Evolutionary conservation across 768 basidiomycete genomes (phyloP).

Genomic region (Mrakia hoshinonis): DNA sequence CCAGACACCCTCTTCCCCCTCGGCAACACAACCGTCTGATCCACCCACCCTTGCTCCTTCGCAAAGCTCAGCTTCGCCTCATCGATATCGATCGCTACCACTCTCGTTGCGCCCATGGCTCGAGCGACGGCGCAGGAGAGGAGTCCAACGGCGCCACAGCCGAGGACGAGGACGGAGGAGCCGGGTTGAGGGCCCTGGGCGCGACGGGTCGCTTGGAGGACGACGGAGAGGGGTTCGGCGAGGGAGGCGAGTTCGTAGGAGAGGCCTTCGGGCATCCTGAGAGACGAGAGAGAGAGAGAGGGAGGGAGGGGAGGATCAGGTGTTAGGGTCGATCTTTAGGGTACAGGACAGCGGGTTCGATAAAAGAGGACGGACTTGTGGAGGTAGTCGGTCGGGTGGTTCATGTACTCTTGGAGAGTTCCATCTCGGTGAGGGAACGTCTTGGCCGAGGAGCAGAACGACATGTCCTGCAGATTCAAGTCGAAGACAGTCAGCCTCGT

Average conservation of each 20-base stretch:
- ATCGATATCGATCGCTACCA: conserved; percentile 67
- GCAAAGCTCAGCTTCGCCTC: conserved; percentile 70
- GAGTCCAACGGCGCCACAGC: conserved; percentile 87
- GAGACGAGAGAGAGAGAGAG: neutral
- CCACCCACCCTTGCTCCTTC: conserved; percentile 62
- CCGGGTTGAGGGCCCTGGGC: conserved; percentile 47
- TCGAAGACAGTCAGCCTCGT: neutral
- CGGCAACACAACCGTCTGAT: conserved; percentile 60
- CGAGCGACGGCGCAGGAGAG: conserved; percentile 51
- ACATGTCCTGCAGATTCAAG: conserved; percentile 43
- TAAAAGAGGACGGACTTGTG: conserved; percentile 56
- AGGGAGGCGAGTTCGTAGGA: conserved; percentile 74
- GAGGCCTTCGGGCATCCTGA: conserved; percentile 57
- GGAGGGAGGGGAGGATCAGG: conserved; percentile 11
- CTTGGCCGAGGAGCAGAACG: conserved; percentile 82
- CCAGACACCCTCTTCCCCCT: conserved; percentile 51
- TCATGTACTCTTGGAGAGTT: conserved; percentile 76
- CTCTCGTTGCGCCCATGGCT: conserved; percentile 46
- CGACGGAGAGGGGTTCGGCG: conserved; percentile 88
- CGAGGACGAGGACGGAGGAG: conserved; percentile 75
- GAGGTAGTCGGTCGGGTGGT: conserved; percentile 75
- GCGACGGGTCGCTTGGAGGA: conserved; percentile 56
- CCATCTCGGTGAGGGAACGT: conserved; percentile 90
- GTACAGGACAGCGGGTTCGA: conserved; percentile 2
- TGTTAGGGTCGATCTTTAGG: conserved; percentile 25